Percentiles rank a stretch among this genome's conserved stretches.
These are phyloP conservation scores for Fennellomyces sp. DNA, from an alignment of 371 early-diverging fungal species.

Conservation along the genomic window DNA sequence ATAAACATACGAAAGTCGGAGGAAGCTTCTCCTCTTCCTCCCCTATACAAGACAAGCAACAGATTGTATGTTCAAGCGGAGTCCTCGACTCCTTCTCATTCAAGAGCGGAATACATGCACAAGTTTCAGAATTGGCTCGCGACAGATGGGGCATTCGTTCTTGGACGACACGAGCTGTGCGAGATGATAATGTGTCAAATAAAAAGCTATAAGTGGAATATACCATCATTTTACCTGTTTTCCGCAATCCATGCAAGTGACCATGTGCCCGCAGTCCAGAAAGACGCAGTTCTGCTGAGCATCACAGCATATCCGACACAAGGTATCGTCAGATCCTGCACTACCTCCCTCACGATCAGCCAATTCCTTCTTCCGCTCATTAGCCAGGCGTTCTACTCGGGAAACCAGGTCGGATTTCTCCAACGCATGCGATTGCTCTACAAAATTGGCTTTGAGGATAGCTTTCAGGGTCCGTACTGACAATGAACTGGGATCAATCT, in stretches of 20 bases:
- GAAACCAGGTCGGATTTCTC: slow-evolving; percentile 59
- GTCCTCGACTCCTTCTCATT: not conserved
- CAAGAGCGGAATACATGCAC: slow-evolving; percentile 54
- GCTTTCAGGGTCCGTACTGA: slow-evolving; percentile 54
- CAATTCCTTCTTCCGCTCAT: slow-evolving; percentile 34
- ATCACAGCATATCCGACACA: slow-evolving; percentile 65
- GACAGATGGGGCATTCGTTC: slow-evolving; percentile 69
- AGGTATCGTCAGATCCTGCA: slow-evolving; percentile 33
- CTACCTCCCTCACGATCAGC: slow-evolving; percentile 10
- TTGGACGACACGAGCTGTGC: slow-evolving; percentile 49
- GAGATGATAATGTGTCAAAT: no score
- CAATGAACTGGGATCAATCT: slow-evolving; percentile 48
- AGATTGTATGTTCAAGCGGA: no score
- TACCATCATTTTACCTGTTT: slow-evolving; percentile 52
- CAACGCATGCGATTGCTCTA: slow-evolving; percentile 49
- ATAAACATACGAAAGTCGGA: no score
- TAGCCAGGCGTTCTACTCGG: slow-evolving; percentile 46
- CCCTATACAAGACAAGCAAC: no score
- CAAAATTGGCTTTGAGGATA: slow-evolving; percentile 51
- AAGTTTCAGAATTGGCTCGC: slow-evolving; percentile 53
- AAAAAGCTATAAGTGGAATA: no score
- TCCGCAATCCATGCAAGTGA: slow-evolving; percentile 65
- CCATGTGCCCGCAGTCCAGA: slow-evolving; percentile 64
- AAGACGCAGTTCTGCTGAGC: slow-evolving; percentile 65
- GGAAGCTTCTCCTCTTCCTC: no score